These are phyloP conservation scores for Claviceps fusiformis DNA, from an alignment of 2,329 filamentous ascomycete genomes.

Conservation along the genomic window DNA sequence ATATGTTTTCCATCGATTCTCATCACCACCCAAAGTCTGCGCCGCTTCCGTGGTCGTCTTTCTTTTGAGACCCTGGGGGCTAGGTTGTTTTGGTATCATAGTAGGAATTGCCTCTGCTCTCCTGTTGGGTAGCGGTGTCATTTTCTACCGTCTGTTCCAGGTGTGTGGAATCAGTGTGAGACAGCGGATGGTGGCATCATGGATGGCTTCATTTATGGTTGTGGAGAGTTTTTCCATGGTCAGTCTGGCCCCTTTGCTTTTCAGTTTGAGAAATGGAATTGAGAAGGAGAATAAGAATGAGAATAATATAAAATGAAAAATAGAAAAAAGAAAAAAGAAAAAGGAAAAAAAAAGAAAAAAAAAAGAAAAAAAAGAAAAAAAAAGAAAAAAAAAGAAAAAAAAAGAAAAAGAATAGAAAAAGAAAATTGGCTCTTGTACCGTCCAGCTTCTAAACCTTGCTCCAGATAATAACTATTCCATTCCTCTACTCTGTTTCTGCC, in stretches of 20 bases:
- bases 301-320: too few relatives aligned
- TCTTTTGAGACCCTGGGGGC: conserved; percentile 41
- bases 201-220: conserved; percentile 55
- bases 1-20: conserved; percentile 44
- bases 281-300: too few relatives aligned
- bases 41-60: conserved; percentile 58
- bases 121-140: conserved; percentile 33
- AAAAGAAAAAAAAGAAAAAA: background rate
- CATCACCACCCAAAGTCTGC: conserved; percentile 44
- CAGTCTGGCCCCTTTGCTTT: conserved; percentile 16
- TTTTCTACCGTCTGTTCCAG: conserved; percentile 44
- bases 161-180: conserved; percentile 40
- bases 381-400: background rate
- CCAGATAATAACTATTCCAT: conserved; percentile 47
- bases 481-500: conserved; percentile 45
- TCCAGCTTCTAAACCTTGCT: background rate
- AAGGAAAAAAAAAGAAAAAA: background rate
- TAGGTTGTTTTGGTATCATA: conserved; percentile 41
- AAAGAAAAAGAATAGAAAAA: too few relatives aligned
- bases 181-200: conserved; percentile 50
- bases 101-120: conserved; percentile 36
- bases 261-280: too few relatives aligned
- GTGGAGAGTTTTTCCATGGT: conserved; percentile 45
- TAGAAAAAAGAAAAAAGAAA: too few relatives aligned
- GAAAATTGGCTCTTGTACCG: background rate